Base-by-base conservation (phyloP, 148 eudicot species). In the Rhododendron ferrugineum region DNA sequence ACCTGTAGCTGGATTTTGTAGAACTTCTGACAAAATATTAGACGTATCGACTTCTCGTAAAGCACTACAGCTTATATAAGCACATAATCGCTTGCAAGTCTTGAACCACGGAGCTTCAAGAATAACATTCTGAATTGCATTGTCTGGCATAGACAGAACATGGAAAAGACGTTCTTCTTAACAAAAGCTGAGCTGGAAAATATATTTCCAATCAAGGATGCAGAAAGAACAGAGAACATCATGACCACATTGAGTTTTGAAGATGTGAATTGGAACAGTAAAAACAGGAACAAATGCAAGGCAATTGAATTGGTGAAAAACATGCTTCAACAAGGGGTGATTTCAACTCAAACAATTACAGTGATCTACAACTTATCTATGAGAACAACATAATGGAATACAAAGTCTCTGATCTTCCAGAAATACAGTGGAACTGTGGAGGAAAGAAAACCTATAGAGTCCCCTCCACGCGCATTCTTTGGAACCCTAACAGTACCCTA, bases 81-180 rank as follows among this genome's bases (percentile, higher is more conserved):
- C 99, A 89, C 99, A 95, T 49, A 97, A 86, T 64, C 98, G 89
- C 88, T 84, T 90, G 89, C 95, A 90, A 77, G 94, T 90, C 90
- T 92, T 93, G 86, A 94, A 97, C 99, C 99, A 97, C 18, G 98
- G 95, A 88, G 99, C 92, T 78, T 93, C 94, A 88, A 97, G 82
- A 64, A 97, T 89, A 70, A 87, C 78, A 8, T 81, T 89, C 86
- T 95, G 98, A 64, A 97, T 93, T 32, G 88, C 91, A 84, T 83
- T 89, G 87, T 97, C 99, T 97, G 90, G 66, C 70, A 82, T 10
- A 9, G 80, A 82, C 7, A 74, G 28, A 81, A 85, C 14, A 15
- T 11, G 15, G 58, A 60, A 15, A 62, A 76, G 46, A 37, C 37
- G 52, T 23, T 30, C 52, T 79, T 58, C n/a, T 13, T 9, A 28